Evolutionary conservation across 768 basidiomycete species (phyloP).

Genomic region (Serendipita sp.): DNA sequence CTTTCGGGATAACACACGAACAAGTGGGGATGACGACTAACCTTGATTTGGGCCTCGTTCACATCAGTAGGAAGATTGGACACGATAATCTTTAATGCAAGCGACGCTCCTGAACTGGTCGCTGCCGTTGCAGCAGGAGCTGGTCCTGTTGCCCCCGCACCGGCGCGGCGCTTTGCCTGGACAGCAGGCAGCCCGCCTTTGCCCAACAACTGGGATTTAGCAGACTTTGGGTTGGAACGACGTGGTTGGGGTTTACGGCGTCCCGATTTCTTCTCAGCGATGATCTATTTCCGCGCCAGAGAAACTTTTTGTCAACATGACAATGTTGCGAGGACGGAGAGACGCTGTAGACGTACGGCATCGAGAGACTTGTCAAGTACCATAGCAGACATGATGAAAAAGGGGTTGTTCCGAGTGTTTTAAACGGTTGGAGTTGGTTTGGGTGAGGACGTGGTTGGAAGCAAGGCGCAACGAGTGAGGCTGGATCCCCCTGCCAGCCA

Average conservation of each 20-base stretch:
- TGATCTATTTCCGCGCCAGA: conserved; percentile 4
- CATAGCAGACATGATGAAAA: conserved; percentile 11
- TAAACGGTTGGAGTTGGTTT: neutral
- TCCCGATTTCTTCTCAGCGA: conserved; percentile 5
- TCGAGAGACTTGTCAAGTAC: conserved; percentile 73
- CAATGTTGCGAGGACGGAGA: conserved; percentile 25
- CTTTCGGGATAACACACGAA: neutral
- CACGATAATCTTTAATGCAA: conserved; percentile 84
- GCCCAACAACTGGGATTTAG: conserved; percentile 21
- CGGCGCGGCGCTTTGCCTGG: conserved; percentile 21
- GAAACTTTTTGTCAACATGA: neutral
- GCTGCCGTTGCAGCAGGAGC: conserved; percentile 21
- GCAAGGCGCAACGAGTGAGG: too few species aligned
- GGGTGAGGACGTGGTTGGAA: neutral
- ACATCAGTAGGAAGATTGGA: conserved; percentile 88
- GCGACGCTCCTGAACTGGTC: conserved; percentile 12
- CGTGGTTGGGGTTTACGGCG: conserved; percentile 7
- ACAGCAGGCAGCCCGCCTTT: conserved; percentile 20
- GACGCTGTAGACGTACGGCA: conserved; percentile 43
- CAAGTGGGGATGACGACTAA: conserved; percentile 22
- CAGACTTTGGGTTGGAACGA: neutral
- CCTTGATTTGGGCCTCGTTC: conserved; percentile 86
- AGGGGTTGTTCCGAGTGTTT: neutral
- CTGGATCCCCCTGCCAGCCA: too few species aligned
- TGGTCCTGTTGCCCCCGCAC: conserved; percentile 17